Conservation (phyloP, 768 basidiomycete genomes). For the Collybia sordida region DNA sequence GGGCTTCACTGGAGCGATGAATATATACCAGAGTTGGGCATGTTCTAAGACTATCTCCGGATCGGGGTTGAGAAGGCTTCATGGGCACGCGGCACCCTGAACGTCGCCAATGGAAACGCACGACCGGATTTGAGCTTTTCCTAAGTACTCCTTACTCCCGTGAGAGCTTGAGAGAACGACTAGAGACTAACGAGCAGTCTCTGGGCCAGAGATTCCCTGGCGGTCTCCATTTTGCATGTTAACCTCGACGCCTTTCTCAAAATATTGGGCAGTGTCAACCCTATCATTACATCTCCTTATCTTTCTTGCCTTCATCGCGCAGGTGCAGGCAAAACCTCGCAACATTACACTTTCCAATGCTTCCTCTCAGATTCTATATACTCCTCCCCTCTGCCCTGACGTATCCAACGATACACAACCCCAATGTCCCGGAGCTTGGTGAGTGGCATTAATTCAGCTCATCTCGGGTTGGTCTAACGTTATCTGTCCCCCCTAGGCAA, state of each 20-base stretch:
- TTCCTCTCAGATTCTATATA: conserved; percentile 42
- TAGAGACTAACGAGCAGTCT: too few relatives aligned
- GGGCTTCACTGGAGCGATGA: too few relatives aligned
- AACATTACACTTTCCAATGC: conserved; percentile 39
- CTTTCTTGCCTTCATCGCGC: conserved; percentile 6
- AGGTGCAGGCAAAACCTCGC: conserved; percentile 14
- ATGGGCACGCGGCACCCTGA: too few relatives aligned
- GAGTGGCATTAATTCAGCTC: conserved; percentile 12
- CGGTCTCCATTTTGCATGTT: too few relatives aligned
- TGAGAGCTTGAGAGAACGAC: too few relatives aligned
- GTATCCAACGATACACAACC: conserved; percentile 23
- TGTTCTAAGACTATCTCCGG: not conserved
- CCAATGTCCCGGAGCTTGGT: conserved; percentile 45
- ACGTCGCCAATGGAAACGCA: too few relatives aligned
- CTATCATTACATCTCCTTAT: conserved; percentile 1
- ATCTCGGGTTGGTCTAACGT: not conserved
- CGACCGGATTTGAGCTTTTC: too few relatives aligned
- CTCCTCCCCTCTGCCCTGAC: conserved; percentile 44
- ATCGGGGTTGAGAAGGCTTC: not conserved
- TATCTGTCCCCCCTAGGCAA: conserved; percentile 9
- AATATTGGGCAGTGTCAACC: too few relatives aligned
- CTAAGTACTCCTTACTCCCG: too few relatives aligned
- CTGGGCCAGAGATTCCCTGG: too few relatives aligned
- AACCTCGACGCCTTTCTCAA: too few relatives aligned
- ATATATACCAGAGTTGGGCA: too few relatives aligned